A percentile compares a stretch with the other conserved stretches of the same genome.
Evolutionary conservation across 495 filamentous ascomycete genomes (phyloP).

Genomic region (Xylaria flabelliformis): DNA sequence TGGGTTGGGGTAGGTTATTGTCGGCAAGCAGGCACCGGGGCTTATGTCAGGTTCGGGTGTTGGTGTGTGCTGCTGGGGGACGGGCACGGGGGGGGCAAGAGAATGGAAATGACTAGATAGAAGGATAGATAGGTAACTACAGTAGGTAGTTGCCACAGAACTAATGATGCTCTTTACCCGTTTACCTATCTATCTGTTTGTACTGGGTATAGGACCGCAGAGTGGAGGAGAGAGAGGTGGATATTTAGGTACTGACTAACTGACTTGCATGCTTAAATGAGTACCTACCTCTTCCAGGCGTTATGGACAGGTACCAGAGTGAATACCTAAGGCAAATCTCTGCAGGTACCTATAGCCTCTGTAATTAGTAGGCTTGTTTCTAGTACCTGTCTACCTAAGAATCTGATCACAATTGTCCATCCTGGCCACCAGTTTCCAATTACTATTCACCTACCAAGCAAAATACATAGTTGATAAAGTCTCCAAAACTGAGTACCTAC

Average conservation of each 20-base stretch:
- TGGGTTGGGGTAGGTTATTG: neutral
- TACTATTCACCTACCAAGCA: neutral
- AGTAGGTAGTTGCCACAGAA: constrained; percentile 1
- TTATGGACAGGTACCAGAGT: too few relatives aligned
- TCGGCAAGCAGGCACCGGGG: constrained; percentile 3
- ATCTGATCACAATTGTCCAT: neutral
- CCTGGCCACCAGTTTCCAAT: neutral
- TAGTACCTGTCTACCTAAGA: neutral
- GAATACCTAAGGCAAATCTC: too few relatives aligned
- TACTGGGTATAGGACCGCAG: neutral
- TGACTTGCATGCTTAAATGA: neutral
- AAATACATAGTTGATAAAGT: neutral
- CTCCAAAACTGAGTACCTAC: too few relatives aligned
- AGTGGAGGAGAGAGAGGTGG: constrained; percentile 1
- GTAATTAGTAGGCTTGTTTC: neutral
- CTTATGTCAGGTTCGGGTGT: constrained; percentile 4
- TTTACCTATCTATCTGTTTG: neutral
- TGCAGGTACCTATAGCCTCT: neutral
- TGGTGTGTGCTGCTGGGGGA: neutral
- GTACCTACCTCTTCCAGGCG: too few relatives aligned
- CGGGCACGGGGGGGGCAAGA: neutral
- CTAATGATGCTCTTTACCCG: neutral
- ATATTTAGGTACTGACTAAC: neutral
- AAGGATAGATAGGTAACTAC: too few relatives aligned
- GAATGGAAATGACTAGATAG: neutral